Evolutionary conservation across 352 stramenopile species (phyloP).

Genomic region (Globisporangium mamillatum): DNA sequence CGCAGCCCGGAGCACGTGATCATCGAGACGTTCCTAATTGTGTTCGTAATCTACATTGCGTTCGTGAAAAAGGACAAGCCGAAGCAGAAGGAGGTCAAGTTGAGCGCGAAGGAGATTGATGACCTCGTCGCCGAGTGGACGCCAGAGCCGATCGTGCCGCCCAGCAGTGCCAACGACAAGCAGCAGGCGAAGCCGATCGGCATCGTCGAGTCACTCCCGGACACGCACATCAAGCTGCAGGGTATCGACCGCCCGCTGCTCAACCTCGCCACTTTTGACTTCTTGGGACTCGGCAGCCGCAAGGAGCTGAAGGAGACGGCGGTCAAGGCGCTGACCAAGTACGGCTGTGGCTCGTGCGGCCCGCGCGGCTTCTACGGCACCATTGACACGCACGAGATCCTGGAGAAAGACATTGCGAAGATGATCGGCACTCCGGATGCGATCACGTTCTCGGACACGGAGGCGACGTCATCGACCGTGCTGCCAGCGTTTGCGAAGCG

Average conservation of each 20-base stretch:
- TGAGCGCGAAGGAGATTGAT: constrained; percentile 88
- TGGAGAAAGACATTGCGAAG: constrained; percentile 90
- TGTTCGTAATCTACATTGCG: constrained; percentile 94
- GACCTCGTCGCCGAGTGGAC: constrained; percentile 89
- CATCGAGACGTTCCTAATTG: constrained; percentile 96
- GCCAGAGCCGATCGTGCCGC: constrained; percentile 85
- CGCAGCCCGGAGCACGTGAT: constrained; percentile 93
- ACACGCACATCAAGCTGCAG: constrained; percentile 82
- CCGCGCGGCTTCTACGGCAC: constrained; percentile 99
- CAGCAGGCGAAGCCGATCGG: constrained; percentile 44
- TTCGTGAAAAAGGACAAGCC: constrained; percentile 84
- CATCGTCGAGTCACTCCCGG: constrained; percentile 77
- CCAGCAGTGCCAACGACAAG: constrained; percentile 1
- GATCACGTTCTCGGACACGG: constrained; percentile 97
- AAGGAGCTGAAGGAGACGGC: constrained; percentile 88
- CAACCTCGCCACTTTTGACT: constrained; percentile 97
- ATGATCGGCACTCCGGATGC: constrained; percentile 93
- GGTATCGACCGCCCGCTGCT: constrained; percentile 70
- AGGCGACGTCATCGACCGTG: constrained; percentile 92
- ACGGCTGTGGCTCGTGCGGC: constrained; percentile 97
- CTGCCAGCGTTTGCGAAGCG: constrained; percentile 97
- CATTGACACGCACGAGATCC: constrained; percentile 87
- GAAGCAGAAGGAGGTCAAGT: constrained; percentile 51
- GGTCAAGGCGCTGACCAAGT: constrained; percentile 90
- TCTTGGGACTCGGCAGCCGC: constrained; percentile 89